Conservation (phyloP, 768 basidiomycete genomes). For the Naematelia encephala region DNA sequence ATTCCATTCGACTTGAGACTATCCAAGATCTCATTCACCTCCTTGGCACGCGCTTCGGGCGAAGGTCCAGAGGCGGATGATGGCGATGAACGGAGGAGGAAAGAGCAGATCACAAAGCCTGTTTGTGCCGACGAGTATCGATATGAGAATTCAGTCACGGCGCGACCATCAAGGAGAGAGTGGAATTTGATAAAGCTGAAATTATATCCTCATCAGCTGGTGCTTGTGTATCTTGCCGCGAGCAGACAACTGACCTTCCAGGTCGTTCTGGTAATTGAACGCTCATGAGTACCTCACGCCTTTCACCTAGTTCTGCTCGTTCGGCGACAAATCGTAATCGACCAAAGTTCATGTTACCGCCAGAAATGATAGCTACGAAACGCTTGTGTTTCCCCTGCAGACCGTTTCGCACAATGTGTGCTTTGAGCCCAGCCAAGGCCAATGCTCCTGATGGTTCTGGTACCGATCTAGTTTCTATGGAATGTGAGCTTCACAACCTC, state of each 20-base stretch:
- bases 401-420: conserved; percentile 73
- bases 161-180: conserved; percentile 79
- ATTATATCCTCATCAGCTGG: conserved; percentile 2
- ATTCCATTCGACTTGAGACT: conserved; percentile 68
- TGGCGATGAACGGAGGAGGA: conserved; percentile 63
- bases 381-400: conserved; percentile 77
- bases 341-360: conserved; percentile 99
- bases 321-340: conserved; percentile 96
- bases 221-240: not conserved
- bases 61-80: conserved; percentile 54
- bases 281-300: conserved; percentile 85
- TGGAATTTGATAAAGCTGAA: conserved; percentile 90
- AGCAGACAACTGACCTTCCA: conserved; percentile 64
- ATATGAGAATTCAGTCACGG: conserved; percentile 94
- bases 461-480: conserved; percentile 83
- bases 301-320: conserved; percentile 94
- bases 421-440: conserved; percentile 85
- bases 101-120: conserved; percentile 87
- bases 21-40: conserved; percentile 58
- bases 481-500: not conserved
- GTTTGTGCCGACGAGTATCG: conserved; percentile 66
- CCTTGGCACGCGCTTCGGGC: conserved; percentile 49
- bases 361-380: conserved; percentile 88
- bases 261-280: conserved; percentile 92
- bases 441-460: conserved; percentile 96